Base-by-base conservation (phyloP, 331 rosid genomes). In the Acacia concinna region DNA sequence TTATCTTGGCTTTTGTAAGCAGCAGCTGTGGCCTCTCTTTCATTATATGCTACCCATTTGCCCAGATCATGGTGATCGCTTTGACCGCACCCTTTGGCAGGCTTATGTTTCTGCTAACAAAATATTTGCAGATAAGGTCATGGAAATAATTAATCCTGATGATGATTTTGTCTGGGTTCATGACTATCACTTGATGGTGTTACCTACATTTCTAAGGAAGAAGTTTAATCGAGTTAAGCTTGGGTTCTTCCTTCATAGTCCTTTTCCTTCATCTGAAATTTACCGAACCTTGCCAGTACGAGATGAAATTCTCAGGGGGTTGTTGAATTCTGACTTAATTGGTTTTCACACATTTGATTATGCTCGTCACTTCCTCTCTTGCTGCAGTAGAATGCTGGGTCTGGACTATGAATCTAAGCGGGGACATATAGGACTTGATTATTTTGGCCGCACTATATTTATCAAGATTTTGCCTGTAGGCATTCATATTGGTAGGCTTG, bases 371-470 rank as follows among this genome's bases (percentile, higher is more conserved):
- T 95, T 95, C 88, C 99, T 95, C 83, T 95, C 99, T 27, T 95
- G 99, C 87, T 95, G 98, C 84, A 95, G 99, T 75, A 90, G 99
- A 90, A 95, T 95, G 99, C 85, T 95, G 47, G 99, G 99, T 77
- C 87, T 95, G 80, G 98, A 91, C 85, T 95, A 95, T 85, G 98
- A 95, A 83, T 95, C 99, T 25, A 95, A 93, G 88, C 85, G 99
- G 43, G 99, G 99, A 43, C 96, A 95, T 84, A 91, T 95, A 74
- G 99, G 99, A 78, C 91, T 95, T 41, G 99, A 95, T 82, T 93
- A 95, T 86, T 95, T 75, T 79, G 99, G 99, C 79, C 97, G 99
- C 67, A 95, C 98, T 40, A 90, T 95, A 49, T 93, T 85, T 77
- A 91, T 95, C 77, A 95, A 95, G 85, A 95, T 95, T 82, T 83